Evolutionary conservation across 2,329 filamentous ascomycete genomes (phyloP), one percentile per base, ranked within the genome.

Genomic region (Pleurostoma richardsiae): DNA sequence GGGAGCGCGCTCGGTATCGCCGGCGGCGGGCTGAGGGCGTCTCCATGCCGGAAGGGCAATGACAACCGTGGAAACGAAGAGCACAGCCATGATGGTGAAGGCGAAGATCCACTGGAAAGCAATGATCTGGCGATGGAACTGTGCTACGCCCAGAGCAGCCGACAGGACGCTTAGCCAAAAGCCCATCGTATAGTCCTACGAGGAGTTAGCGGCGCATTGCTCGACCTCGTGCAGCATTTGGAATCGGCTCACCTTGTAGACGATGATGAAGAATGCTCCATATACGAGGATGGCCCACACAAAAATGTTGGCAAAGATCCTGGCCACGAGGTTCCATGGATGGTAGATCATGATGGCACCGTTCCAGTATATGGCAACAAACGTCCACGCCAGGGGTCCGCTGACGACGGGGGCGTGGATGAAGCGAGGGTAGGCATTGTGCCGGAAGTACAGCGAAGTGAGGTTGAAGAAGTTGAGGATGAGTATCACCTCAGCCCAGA

Each of bases 61-160:
- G 11, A 77, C 66, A 3, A 88, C 58, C 1, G 86, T 89, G 19
- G 80, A 68, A 26, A 90, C 64, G 62, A 94, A 86, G 45, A 95
- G 78, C 29, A 88, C 62, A 1, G 75, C 80, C 76, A 92, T 90
- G 63, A 95, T 90, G 52, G 82, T 74, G 60, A 95, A 94, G 31
- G 90, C 87, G 63, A 95, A 95, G 67, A 95, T 92, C 90, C 90
- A 95, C 70, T 96, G 90, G 53, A 95, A 74, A 5, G 88, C 87
- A 54, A 95, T 74, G 49, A 85, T 66, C 62, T 90, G 82, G 58
- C 78, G 76, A 43, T 83, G 71, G 69, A 95, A 83, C 65, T 96
- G 90, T 10, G 82, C 79, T 11, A 94, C 81, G 10, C 88, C 89
- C 39, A 95, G 81, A 19, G 89, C 81, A 4, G 89, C 83, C 2